Conservation (phyloP, 805 yeast genomes). For the Candida pini region DNA sequence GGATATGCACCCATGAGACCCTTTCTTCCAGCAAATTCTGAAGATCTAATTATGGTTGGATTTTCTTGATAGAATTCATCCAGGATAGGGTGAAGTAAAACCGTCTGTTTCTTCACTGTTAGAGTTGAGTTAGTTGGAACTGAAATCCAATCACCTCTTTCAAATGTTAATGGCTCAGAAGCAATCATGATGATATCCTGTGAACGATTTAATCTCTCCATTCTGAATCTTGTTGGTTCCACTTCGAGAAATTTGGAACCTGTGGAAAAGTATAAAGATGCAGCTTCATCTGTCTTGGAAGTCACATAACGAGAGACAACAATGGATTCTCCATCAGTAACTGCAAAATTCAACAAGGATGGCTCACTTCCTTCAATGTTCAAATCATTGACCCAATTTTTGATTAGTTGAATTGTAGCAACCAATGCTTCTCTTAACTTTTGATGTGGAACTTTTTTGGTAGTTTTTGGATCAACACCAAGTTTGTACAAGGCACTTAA, state of each 20-base stretch:
- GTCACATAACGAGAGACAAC: slow-evolving; percentile 87
- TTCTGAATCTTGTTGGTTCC: slow-evolving; percentile 84
- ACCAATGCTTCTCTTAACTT: slow-evolving; percentile 63
- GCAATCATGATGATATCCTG: slow-evolving; percentile 95
- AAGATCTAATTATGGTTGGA: slow-evolving; percentile 62
- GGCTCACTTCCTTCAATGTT: slow-evolving; percentile 55
- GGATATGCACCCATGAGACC: slow-evolving; percentile 95
- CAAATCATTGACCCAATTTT: slow-evolving; percentile 70
- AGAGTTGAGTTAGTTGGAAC: slow-evolving; percentile 89
- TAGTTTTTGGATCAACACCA: slow-evolving; percentile 62
- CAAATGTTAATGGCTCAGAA: slow-evolving; percentile 93
- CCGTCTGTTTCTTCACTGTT: slow-evolving; percentile 79
- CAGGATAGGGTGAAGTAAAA: slow-evolving; percentile 80
- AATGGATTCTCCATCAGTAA: slow-evolving; percentile 84
- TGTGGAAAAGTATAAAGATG: slow-evolving; percentile 89
- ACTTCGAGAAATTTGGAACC: slow-evolving; percentile 89
- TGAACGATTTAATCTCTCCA: slow-evolving; percentile 90
- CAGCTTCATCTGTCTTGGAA: slow-evolving; percentile 90
- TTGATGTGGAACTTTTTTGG: slow-evolving; percentile 35
- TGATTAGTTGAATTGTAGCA: slow-evolving; percentile 68
- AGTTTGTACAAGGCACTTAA: slow-evolving; percentile 67
- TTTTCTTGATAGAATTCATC: slow-evolving; percentile 84
- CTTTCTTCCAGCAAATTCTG: slow-evolving; percentile 79
- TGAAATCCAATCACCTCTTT: slow-evolving; percentile 95
- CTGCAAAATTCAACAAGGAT: slow-evolving; percentile 85